Conservation (phyloP, 768 basidiomycete genomes). For the Pisolithus sp. region DNA sequence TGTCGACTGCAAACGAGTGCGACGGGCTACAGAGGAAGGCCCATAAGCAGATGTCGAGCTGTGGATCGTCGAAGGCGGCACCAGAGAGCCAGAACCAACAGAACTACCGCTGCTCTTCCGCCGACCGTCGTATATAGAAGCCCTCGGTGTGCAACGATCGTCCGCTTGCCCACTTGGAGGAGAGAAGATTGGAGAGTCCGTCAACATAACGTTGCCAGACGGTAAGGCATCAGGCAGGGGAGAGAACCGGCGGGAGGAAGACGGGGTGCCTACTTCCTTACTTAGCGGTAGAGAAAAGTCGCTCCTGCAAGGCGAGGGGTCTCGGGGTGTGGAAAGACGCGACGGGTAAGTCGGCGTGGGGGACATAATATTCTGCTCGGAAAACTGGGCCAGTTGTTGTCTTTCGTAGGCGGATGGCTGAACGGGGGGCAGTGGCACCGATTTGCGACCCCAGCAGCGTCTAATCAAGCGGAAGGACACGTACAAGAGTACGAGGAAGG, state of each 20-base stretch:
- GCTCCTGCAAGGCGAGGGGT: constrained; percentile 24
- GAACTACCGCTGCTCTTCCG: constrained; percentile 7
- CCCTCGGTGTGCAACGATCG: constrained; percentile 1
- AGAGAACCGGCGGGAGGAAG: constrained; percentile 9
- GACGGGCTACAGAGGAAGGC: constrained; percentile 13
- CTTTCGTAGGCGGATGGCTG: constrained; percentile 62
- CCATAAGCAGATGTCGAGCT: constrained; percentile 7
- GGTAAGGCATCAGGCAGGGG: constrained; percentile 11
- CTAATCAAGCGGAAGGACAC: constrained; percentile 34
- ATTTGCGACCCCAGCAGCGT: constrained; percentile 24
- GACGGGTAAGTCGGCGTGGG: constrained; percentile 20
- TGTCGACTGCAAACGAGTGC: constrained; percentile 32
- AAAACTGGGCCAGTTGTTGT: constrained; percentile 39
- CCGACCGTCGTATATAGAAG: neutral
- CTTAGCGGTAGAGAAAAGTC: constrained; percentile 24
- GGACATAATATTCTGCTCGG: constrained; percentile 17
- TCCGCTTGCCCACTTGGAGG: neutral
- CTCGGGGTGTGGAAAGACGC: constrained; percentile 17
- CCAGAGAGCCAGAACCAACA: constrained; percentile 11
- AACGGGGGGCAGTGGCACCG: constrained; percentile 53
- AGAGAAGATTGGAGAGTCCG: constrained; percentile 6
- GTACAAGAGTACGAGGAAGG: constrained; percentile 32
- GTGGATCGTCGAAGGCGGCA: constrained; percentile 10
- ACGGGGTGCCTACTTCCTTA: constrained; percentile 17
- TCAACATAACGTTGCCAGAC: neutral